Base-by-base conservation (phyloP, 805 yeast species). In the Myxozyma vanderwaltii region DNA sequence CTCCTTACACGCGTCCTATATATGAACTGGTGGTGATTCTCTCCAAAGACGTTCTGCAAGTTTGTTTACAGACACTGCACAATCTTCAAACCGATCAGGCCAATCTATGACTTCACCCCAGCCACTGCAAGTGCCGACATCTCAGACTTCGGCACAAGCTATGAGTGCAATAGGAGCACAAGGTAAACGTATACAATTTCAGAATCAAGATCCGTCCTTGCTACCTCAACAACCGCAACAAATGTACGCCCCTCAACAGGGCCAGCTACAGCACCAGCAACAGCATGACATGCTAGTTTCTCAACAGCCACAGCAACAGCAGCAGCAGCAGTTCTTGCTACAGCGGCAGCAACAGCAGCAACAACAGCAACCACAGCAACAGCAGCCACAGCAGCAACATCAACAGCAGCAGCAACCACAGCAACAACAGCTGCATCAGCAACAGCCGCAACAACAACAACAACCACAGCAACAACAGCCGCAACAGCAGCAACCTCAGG, bases 331-430 rank as follows among this genome's bases (percentile, higher is more conserved):
- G 24, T 58, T 46, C n/a, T 58, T 47, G 31, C 51, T 43, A 55
- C 54, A 41, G 44, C 59, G 31, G 50, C 59, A 45, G 27, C 60
- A 31, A 49, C 59, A 50, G 15, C 47, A 33, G 33, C 62, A 48
- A 51, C 63, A 54, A 48, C 63, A 54, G 36, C 51, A 54, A 24
- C 33, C 39, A 13, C 21, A 40, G 26, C 41, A 27, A 17, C 54
- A n/a, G 29, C 54, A 33, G 24, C 51, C 26, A 27, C 59, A 58
- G 39, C 53, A 31, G 24, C 61, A 52, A 21, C 61, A 52, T 21
- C 51, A 49, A 55, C 54, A 41, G 44, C 59, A 39, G 50, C 59
- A 45, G 24, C 59, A 39, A 24, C 48, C 27, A 24, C 52, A 41
- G 24, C 46, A 44, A 24, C 55, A 17, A 21, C 40, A 13, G 38